Conservation (phyloP, 225 moss, liverwort and hornwort species). For the Neckera pumila region DNA sequence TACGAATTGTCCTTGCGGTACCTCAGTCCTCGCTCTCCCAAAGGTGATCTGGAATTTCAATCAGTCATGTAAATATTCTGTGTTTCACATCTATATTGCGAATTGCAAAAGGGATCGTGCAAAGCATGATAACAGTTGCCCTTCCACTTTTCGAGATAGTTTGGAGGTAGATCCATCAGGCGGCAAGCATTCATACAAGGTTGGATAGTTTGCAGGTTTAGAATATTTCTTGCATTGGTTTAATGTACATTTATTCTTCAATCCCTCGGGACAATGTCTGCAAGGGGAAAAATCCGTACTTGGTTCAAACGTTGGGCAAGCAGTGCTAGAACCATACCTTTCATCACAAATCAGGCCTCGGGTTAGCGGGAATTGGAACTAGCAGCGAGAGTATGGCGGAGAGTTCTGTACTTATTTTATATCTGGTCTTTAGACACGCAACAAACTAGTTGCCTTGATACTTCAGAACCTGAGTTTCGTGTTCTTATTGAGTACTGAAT, state of each 20-base stretch:
- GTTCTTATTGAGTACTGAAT: background rate
- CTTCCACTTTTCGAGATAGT: background rate
- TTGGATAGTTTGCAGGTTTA: slow-evolving; percentile 13
- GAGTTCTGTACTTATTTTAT: background rate
- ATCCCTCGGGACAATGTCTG: slow-evolving; percentile 10
- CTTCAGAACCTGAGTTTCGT: background rate
- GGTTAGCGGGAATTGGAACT: background rate
- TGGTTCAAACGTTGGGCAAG: slow-evolving; percentile 10
- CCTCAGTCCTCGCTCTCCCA: slow-evolving; percentile 52
- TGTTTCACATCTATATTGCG: background rate
- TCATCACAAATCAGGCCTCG: background rate
- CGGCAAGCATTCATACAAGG: slow-evolving; percentile 9
- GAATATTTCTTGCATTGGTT: slow-evolving; percentile 4
- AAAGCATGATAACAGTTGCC: slow-evolving; percentile 6
- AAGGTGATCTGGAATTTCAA: slow-evolving; percentile 25
- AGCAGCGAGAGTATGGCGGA: background rate
- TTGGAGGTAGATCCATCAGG: slow-evolving; percentile 6
- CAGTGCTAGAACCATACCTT: slow-evolving; percentile 8
- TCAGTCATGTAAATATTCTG: slow-evolving; percentile 21
- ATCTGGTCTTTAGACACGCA: background rate
- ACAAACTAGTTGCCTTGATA: background rate
- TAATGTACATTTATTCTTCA: slow-evolving; percentile 17
- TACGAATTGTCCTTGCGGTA: slow-evolving; percentile 86
- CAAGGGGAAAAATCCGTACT: background rate
- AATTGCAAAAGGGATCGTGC: background rate